Conservation (phyloP, 2,329 filamentous ascomycete species). For the Fusarium sp. region DNA sequence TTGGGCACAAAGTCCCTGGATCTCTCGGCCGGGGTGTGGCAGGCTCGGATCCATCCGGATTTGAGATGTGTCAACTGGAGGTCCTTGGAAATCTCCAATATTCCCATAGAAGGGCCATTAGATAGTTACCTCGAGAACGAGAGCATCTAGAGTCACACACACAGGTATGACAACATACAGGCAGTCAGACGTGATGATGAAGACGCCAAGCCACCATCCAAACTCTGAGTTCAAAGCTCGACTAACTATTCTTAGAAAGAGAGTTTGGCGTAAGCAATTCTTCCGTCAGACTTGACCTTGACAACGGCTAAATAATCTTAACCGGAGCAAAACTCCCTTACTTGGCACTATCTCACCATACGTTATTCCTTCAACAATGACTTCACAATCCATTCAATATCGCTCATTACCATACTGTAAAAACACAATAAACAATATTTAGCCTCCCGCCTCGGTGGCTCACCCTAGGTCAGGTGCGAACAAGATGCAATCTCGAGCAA, state of each 20-base stretch:
- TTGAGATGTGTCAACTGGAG: not conserved
- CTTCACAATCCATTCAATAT: not conserved
- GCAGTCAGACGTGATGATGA: not conserved
- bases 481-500: too few relatives aligned
- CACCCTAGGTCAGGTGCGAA: too few relatives aligned
- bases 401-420: not conserved
- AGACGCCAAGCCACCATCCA: not conserved
- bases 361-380: not conserved
- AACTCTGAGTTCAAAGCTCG: not conserved
- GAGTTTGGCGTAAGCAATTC: not conserved
- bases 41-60: not conserved
- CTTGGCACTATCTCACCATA: too few relatives aligned
- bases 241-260: not conserved
- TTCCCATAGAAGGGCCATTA: not conserved
- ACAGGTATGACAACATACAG: not conserved
- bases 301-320: not conserved
- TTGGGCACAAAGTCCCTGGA: not conserved
- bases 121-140: not conserved
- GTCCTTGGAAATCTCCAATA: not conserved
- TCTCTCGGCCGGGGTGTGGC: not conserved
- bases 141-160: not conserved
- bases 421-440: not conserved
- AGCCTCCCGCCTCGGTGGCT: too few relatives aligned
- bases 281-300: not conserved
- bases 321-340: not conserved